phyloP scores from a whole-genome alignment of 2,329 filamentous ascomycete species.

The Cryoendolithus antarcticus region DNA sequence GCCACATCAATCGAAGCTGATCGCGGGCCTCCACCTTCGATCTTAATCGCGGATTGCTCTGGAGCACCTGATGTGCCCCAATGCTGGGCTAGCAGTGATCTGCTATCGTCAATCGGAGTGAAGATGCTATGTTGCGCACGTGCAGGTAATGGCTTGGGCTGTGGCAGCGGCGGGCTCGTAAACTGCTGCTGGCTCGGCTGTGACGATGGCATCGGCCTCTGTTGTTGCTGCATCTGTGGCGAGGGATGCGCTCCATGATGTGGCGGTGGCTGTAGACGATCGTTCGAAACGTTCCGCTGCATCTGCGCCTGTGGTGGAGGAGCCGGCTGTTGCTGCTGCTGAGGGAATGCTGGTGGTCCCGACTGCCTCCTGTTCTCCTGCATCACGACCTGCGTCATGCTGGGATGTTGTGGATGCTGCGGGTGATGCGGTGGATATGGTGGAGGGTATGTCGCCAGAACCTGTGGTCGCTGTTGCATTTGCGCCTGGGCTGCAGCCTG shows the following conservation, averaged over 20 bases:
- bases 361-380: conserved; percentile 66
- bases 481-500: conserved; percentile 41
- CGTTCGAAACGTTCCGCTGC: conserved; percentile 14
- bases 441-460: conserved; percentile 16
- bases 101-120: conserved; percentile 87
- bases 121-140: conserved; percentile 76
- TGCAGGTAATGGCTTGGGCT: conserved; percentile 51
- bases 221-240: conserved; percentile 20
- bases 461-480: conserved; percentile 28
- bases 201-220: conserved; percentile 30
- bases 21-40: conserved; percentile 34
- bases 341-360: conserved; percentile 56
- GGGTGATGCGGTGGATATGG: conserved; percentile 16
- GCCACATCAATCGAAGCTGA: conserved; percentile 55
- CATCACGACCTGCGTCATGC: conserved; percentile 56
- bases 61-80: conserved; percentile 45
- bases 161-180: conserved; percentile 40
- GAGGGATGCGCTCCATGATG: conserved; percentile 25
- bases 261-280: conserved; percentile 8
- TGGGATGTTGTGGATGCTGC: conserved; percentile 22
- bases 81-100: conserved; percentile 78
- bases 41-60: conserved; percentile 29
- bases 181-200: conserved; percentile 41
- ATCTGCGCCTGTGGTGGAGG: conserved; percentile 24
- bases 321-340: conserved; percentile 34